Evolutionary conservation across 2,329 filamentous ascomycete genomes (phyloP), one percentile per base, ranked within the genome.

Genomic region (Aspergillus fischeri): DNA sequence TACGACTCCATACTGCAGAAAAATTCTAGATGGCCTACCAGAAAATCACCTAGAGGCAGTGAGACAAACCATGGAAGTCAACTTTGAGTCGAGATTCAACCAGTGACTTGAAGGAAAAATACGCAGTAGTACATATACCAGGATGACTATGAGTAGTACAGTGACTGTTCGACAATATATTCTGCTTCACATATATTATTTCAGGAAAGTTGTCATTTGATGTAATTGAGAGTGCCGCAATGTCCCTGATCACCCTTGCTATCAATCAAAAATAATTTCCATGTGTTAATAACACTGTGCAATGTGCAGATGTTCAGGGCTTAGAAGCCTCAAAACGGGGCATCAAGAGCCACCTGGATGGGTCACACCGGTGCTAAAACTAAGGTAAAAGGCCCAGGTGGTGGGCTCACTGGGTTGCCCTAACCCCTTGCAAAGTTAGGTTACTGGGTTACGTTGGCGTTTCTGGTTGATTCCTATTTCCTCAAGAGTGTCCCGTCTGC

Each of bases 341-440:
- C 29, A 29, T 21, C 28, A 35, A 21, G 45, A 49, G 52, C 52
- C 52, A 54, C 52, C 52, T 21, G 45, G 41, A 54, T 47, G 52
- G 52, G 52, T 49, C 52, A 41, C 44, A 35, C 51, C 8, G 17
- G 32, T 42, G 41, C 42, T 45, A 27, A 53, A 44, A 38, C 32
- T 52, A 51, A 44, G 50, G 50, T 29, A 21, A 44, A 56, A 41
- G 42, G 28, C 28, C 55, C 38, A 53, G 32, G 28, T 17, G 29
- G 55, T 35, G 32, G 32, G 32, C 32, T 38, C 32, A 17, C 32
- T 17, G 14, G 29, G 32, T 38, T 17, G 32, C 42, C 42, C 42
- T 45, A 45, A 45, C 42, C 42, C 42, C 42, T 45, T 45, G 42
- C 5, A 10, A 9, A 10, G 3, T 45, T 45, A 24, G 42, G 32